phyloP scores from a whole-genome alignment of 805 yeast genomes.

The Barnettozyma wickerhamii region DNA sequence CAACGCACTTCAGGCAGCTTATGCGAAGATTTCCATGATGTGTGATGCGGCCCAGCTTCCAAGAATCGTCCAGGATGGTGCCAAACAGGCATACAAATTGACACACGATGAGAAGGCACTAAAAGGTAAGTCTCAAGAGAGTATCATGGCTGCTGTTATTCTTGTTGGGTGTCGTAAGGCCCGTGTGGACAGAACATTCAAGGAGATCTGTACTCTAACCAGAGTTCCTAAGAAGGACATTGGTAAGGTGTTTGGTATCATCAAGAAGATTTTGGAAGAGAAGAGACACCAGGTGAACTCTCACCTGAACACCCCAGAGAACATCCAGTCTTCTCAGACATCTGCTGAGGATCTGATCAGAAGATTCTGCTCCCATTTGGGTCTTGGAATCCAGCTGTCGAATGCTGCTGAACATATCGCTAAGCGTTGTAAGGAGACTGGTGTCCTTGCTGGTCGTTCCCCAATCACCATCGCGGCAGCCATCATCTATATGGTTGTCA shows the following conservation, averaged over 20 bases:
- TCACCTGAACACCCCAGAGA: constrained; percentile 31
- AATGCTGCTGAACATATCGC: constrained; percentile 94
- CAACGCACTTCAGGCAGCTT: constrained; percentile 82
- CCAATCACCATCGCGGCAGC: constrained; percentile 98
- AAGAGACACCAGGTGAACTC: constrained; percentile 27
- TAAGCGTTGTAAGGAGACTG: constrained; percentile 81
- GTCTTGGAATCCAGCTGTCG: constrained; percentile 76
- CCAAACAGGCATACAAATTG: constrained; percentile 90
- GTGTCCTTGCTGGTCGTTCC: constrained; percentile 92
- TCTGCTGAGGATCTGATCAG: constrained; percentile 93
- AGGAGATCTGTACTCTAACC: constrained; percentile 93
- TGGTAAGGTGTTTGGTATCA: constrained; percentile 83
- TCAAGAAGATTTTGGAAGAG: constrained; percentile 60
- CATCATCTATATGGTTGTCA: constrained; percentile 88
- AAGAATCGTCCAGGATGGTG: constrained; percentile 93
- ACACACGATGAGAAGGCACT: constrained; percentile 83
- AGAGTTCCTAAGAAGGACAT: constrained; percentile 92
- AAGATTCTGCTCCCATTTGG: constrained; percentile 93
- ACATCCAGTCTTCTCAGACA: constrained; percentile 71
- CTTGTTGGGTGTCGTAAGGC: constrained; percentile 93
- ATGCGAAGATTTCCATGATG: constrained; percentile 87
- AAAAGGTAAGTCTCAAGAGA: constrained; percentile 88
- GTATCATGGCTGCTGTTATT: constrained; percentile 95
- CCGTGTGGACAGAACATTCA: constrained; percentile 88
- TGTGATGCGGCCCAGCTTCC: constrained; percentile 97